Base-by-base conservation (phyloP, 202 grass and related monocot species). In the Alloteropsis angusta region DNA sequence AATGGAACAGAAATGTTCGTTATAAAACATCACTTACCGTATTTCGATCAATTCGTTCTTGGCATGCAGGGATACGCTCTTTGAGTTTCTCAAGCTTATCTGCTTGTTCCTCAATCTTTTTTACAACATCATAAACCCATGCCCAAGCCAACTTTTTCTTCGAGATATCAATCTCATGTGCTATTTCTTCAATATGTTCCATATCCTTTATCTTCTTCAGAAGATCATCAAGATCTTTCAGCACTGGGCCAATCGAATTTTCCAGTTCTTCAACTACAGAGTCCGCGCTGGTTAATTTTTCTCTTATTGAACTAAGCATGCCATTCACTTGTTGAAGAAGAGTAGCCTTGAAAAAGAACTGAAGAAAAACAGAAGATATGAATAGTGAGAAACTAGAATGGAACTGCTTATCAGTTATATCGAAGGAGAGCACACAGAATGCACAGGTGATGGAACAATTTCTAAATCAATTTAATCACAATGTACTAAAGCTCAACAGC, bases 311-410 rank as follows among this genome's bases (percentile, higher is more conserved):
- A 22, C 74, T 65, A 38, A 97, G 87, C 65, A 94, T 77, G 23
- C 90, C 94, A 72, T 88, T 94, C 42, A 97, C 91, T 90, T 97
- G 94, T 69, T 97, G 91, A 80, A 97, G 94, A 84, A 97, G 94
- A 65, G 94, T 97, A 55, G 94, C 91, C 83, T 94, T 97, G 65
- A 97, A 94, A 85, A 97, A 97, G 75, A 97, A 97, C 94, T 97
- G 82, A 36, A 37, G 41, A 30, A 81, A 77, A 81, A 83, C 8
- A 84, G 4, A 63, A 79, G 4, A 14, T 36, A 22, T n/a, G 12
- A 32, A 62, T 8, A 53, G 21, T 21, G 14, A 80, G 49, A 43
- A 47, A 26, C 16, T 55, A 80, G 62, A 69, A 56, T 49, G n/a
- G 49, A 38, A 21, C 39, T 17, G 41, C 6, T 74, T 41, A 60